phyloP scores from a whole-genome alignment of 495 filamentous ascomycete genomes.

The Aspergillus carlsbadensis region DNA sequence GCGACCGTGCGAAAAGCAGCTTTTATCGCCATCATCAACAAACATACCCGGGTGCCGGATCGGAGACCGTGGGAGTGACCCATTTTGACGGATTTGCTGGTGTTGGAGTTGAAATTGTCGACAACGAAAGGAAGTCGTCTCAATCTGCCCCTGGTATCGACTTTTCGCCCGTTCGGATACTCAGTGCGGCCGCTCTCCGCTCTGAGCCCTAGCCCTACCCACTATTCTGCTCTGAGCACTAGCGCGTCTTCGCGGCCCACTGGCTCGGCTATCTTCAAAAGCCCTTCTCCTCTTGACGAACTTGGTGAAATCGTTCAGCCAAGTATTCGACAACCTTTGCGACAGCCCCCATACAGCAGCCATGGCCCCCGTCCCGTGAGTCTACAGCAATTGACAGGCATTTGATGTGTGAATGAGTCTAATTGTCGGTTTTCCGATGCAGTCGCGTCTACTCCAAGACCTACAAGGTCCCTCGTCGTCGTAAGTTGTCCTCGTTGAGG shows the following conservation, averaged over 20 bases:
- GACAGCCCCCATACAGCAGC: conserved; percentile 44
- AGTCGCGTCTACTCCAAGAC: conserved; percentile 90
- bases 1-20: conserved; percentile 20
- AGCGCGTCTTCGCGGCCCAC: no score
- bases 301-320: conserved; percentile 24
- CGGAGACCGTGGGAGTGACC: conserved; percentile 96
- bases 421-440: conserved; percentile 26
- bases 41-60: conserved; percentile 82
- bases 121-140: conserved; percentile 31
- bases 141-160: conserved; percentile 24
- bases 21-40: conserved; percentile 5
- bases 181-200: conserved; percentile 30
- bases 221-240: conserved; percentile 19
- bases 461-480: conserved; percentile 87
- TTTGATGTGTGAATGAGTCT: conserved; percentile 29
- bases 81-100: conserved; percentile 64
- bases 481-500: conserved; percentile 40
- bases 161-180: conserved; percentile 16
- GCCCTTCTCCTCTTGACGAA: conserved; percentile 17
- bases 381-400: conserved; percentile 20
- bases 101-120: conserved; percentile 46
- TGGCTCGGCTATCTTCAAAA: conserved; percentile 27
- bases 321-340: conserved; percentile 31
- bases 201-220: conserved; percentile 21
- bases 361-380: conserved; percentile 56